Conservation (phyloP, 2,329 filamentous ascomycete genomes). For the Cyanodermella asteris region DNA sequence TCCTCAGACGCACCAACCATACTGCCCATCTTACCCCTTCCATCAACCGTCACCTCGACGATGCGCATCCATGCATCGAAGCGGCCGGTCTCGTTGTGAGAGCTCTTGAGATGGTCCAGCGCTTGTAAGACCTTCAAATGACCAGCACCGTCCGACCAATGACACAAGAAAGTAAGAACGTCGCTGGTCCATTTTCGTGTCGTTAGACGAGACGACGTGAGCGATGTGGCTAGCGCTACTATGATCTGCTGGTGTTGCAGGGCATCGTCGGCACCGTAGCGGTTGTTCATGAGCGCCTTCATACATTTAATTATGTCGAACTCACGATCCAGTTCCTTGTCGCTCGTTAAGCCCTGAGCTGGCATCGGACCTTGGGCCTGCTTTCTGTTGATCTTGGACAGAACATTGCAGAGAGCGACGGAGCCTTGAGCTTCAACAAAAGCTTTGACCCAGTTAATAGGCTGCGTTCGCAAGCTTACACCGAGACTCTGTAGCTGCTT, state of each 20-base stretch:
- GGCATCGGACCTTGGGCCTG: conserved; percentile 51
- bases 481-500: conserved; percentile 85
- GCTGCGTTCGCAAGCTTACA: conserved; percentile 86
- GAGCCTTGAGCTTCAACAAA: conserved; percentile 97
- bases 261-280: conserved; percentile 92
- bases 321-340: conserved; percentile 72
- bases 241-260: conserved; percentile 76
- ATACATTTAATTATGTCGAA: conserved; percentile 97
- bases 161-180: conserved; percentile 85
- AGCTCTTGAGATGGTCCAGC: conserved; percentile 72
- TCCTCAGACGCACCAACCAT: conserved; percentile 92
- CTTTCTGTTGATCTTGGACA: conserved; percentile 81
- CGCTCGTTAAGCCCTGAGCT: conserved; percentile 34
- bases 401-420: conserved; percentile 80
- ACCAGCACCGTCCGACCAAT: conserved; percentile 75
- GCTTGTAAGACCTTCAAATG: conserved; percentile 87
- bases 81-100: conserved; percentile 76
- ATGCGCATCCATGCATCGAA: conserved; percentile 99
- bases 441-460: conserved; percentile 84
- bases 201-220: conserved; percentile 72
- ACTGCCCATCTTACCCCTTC: conserved; percentile 95
- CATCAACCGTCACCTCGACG: conserved; percentile 90
- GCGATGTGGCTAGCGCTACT: conserved; percentile 62
- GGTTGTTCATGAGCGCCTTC: conserved; percentile 97
- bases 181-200: conserved; percentile 91